Conservation (phyloP, 345 rosid genomes). For the Heritiera littoralis region DNA sequence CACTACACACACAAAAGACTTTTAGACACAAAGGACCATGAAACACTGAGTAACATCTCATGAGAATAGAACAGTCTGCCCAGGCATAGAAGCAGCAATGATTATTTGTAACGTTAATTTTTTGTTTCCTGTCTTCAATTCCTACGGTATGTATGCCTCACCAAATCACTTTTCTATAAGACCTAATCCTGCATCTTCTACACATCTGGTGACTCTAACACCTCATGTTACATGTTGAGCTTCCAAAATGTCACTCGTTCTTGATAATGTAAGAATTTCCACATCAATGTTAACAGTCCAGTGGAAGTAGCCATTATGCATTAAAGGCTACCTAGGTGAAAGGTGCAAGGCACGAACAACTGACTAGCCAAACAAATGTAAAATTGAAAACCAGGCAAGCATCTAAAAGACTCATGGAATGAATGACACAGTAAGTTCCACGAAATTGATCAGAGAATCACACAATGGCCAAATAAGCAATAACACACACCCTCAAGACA, state of each 20-base stretch:
- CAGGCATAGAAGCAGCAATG: slow-evolving; percentile 2
- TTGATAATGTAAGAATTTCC: slow-evolving; percentile 8
- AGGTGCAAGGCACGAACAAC: neutral
- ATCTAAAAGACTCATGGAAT: neutral
- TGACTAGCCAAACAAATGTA: neutral
- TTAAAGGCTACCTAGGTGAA: neutral
- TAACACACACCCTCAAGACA: slow-evolving; percentile 71
- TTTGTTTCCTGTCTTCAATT: neutral
- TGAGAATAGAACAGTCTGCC: neutral
- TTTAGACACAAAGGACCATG: neutral
- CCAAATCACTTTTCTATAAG: neutral
- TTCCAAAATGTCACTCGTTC: slow-evolving; percentile 1
- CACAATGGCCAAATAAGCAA: slow-evolving; percentile 7
- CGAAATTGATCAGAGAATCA: neutral
- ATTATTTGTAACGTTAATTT: neutral
- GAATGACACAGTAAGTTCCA: neutral
- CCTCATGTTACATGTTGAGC: neutral
- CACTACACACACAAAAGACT: neutral
- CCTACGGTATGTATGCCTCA: slow-evolving; percentile 1
- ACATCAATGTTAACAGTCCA: slow-evolving; percentile 5
- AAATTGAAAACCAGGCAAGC: neutral
- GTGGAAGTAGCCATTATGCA: neutral
- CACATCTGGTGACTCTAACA: neutral
- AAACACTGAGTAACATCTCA: neutral
- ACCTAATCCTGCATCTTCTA: slow-evolving; percentile 9